phyloP scores from a whole-genome alignment of 2,329 filamentous ascomycete genomes.

The Sarocladiaceae sp. region DNA sequence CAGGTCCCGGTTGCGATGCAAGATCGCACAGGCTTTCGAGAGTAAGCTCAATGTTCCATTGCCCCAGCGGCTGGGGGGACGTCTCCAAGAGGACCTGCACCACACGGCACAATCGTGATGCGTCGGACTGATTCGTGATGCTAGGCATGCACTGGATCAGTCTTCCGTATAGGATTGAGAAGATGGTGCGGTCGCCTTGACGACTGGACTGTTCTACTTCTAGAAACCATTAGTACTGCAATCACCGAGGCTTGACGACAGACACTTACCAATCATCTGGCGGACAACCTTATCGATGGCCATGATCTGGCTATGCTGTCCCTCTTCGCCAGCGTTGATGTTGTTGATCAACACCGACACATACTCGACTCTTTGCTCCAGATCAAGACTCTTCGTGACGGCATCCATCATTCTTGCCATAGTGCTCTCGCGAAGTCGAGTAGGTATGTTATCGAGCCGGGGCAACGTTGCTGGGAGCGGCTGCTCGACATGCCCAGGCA shows the following conservation, averaged over 20 bases:
- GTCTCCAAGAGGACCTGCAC: slow-evolving; percentile 43
- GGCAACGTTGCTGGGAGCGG: slow-evolving; percentile 28
- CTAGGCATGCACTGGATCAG: slow-evolving; percentile 27
- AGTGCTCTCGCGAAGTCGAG: slow-evolving; percentile 23
- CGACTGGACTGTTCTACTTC: background rate
- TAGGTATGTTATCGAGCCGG: slow-evolving; percentile 21
- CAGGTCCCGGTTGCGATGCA: background rate
- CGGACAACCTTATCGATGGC: slow-evolving; percentile 37
- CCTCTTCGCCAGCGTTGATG: background rate
- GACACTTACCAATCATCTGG: slow-evolving; percentile 1
- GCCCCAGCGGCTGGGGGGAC: slow-evolving; percentile 43
- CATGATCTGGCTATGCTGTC: slow-evolving; percentile 32
- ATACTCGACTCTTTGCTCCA: background rate
- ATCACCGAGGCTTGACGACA: background rate
- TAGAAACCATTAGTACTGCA: background rate
- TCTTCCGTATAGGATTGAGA: slow-evolving; percentile 35
- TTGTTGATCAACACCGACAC: background rate
- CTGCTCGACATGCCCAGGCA: slow-evolving; percentile 24
- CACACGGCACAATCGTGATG: slow-evolving; percentile 33
- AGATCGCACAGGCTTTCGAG: slow-evolving; percentile 37
- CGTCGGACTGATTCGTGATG: slow-evolving; percentile 21
- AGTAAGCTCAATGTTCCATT: slow-evolving; percentile 52
- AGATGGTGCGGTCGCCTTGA: background rate
- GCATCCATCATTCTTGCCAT: slow-evolving; percentile 27
- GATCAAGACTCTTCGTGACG: slow-evolving; percentile 17